Conservation (phyloP, 495 filamentous ascomycete genomes). For the Aspergillus sclerotiicarbonarius region DNA sequence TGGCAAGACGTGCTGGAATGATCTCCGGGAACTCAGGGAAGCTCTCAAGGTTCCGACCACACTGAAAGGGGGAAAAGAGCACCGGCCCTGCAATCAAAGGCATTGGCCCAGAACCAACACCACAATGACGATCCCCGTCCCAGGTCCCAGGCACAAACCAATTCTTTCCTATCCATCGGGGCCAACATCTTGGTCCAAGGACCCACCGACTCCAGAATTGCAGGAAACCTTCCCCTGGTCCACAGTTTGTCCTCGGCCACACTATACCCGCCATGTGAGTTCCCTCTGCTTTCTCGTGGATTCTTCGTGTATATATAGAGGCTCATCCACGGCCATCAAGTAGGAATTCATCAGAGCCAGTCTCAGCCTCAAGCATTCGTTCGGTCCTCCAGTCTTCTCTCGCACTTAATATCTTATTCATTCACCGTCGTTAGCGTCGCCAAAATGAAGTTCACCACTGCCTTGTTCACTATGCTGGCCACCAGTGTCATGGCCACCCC, state of each 20-base stretch:
- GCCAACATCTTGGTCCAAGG: not conserved
- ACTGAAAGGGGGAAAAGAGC: not conserved
- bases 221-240: conserved; percentile 16
- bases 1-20: not conserved
- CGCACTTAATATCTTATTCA: conserved; percentile 13
- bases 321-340: not conserved
- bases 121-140: conserved; percentile 7
- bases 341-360: not conserved
- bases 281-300: not conserved
- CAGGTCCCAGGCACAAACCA: not conserved
- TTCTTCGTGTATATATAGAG: conserved; percentile 20
- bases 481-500: conserved; percentile 28
- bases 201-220: conserved; percentile 3
- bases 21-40: too few relatives aligned
- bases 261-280: conserved; percentile 18
- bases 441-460: conserved; percentile 42
- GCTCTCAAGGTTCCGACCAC: not conserved
- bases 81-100: not conserved
- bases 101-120: conserved; percentile 12
- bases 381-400: conserved; percentile 36
- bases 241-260: conserved; percentile 16
- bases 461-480: conserved; percentile 32
- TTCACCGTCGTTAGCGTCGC: conserved; percentile 10
- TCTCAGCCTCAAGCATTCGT: conserved; percentile 23
- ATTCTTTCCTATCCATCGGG: not conserved